phyloP scores from a whole-genome alignment of 495 filamentous ascomycete species.

The Tuber calosporum region DNA sequence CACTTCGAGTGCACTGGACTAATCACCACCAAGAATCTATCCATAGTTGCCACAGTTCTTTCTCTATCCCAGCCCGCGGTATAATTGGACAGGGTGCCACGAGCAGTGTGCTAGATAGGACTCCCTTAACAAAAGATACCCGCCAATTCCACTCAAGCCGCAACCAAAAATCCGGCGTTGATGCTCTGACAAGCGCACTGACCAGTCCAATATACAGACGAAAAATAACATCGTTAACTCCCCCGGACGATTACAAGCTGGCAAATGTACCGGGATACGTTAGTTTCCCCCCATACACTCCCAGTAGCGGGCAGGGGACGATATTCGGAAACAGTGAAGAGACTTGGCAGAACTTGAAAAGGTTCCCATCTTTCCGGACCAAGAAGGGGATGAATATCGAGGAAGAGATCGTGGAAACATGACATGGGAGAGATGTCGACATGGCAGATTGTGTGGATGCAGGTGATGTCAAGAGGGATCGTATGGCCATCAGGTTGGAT shows the following conservation, averaged over 20 bases:
- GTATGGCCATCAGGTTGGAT: too few relatives aligned
- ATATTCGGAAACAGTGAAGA: constrained; percentile 10
- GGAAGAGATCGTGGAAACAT: background rate
- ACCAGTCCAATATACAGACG: constrained; percentile 1
- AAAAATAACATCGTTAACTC: constrained; percentile 19
- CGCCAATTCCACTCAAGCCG: background rate
- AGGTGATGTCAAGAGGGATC: background rate
- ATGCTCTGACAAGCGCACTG: constrained; percentile 17
- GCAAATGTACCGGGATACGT: constrained; percentile 16
- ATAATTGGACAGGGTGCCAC: background rate
- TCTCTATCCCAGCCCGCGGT: background rate
- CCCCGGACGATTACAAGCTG: constrained; percentile 14
- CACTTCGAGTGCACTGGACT: background rate
- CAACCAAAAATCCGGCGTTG: constrained; percentile 9
- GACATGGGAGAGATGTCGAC: background rate
- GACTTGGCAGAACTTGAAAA: background rate
- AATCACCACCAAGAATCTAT: background rate
- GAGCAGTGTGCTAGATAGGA: background rate
- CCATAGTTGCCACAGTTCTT: background rate
- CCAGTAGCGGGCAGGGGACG: constrained; percentile 5
- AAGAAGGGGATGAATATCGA: background rate
- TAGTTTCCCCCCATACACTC: constrained; percentile 23
- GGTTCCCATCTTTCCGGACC: background rate
- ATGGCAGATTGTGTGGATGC: background rate
- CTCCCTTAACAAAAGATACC: background rate